Evolutionary conservation across 2,329 filamentous ascomycete genomes (phyloP), one percentile per base, ranked within the genome.

Genomic region (Coniochaeta sp.): DNA sequence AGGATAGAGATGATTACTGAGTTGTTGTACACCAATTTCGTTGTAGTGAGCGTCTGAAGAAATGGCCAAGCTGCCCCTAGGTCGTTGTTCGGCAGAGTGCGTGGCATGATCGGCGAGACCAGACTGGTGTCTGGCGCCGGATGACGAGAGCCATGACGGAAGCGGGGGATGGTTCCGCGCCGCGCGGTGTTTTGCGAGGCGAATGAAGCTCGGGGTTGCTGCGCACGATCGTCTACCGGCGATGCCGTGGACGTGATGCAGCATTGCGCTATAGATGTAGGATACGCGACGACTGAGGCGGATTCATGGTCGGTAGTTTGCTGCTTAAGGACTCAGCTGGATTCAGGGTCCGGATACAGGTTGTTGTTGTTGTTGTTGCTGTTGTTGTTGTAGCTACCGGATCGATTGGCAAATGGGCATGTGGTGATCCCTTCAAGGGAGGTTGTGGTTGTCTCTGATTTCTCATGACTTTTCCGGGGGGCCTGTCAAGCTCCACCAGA

Each of bases 21-120:
- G 79, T 69, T 98, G 93, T 75, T 99, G 95, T 42, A 99, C 91
- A 58, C 91, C 91, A 67, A 99, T 93, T 66, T 96, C 90, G 75
- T 96, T 99, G 78, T 89, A 91, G 65, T 95, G 87, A 56, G 91
- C 80, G 60, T 82, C 75, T 7, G 83, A 81, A 0, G 75, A 69
- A 32, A 83, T 77, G 38, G 78, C 74, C 61, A 82, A 71, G 26
- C 68, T 76, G 24, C 62, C 63, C 17, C 63, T 58, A 55, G 50
- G 60, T 19, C 62, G 32, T 59, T 50, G 62, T 58, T 64, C 44
- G 10, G 40, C 59, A 57, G 58, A 60, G 63, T 30, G 60, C 22
- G 66, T 55, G 17, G 38, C 56, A 14, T 57, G n/a, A 40, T 68
- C 64, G n/a, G 72, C 69, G 42, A 73, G 67, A 10, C 69, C 70